Evolutionary conservation across 495 filamentous ascomycete genomes (phyloP), one percentile per base, ranked within the genome.

Genomic region (Acidiella bohemica): DNA sequence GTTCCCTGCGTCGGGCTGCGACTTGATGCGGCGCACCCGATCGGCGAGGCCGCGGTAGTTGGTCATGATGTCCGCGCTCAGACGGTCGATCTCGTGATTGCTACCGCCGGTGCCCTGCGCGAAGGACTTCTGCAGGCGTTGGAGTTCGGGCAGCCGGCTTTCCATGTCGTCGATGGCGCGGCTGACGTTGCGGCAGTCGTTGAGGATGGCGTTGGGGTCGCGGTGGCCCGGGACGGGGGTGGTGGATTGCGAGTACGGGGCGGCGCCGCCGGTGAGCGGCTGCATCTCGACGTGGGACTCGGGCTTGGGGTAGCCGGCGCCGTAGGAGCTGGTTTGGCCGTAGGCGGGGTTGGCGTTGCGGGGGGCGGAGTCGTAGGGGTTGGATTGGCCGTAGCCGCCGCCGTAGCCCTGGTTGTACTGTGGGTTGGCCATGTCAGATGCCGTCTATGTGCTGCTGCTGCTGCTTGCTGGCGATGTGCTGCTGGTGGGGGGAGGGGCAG

Each of bases 141-240:
- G 63, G 11, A 86, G 70, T 26, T 68, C 59, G 37, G 71, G 59
- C 26, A 84, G 70, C 41, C 72, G 72, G 39, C 51, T 61, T 55
- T 93, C 75, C 39, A 93, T 70, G 41, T 71, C 65, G 47, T 87
- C 75, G 47, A 95, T 81, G 25, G 73, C 80, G 35, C 70, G 67
- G 59, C 80, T 76, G 60, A 93, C 78, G 28, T 79, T 73, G 16
- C 71, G 67, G 64, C 84, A 84, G 55, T 92, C 80, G 60, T 90
- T 80, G 32, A 95, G 69, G 51, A 92, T 76, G 28, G 72, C 70
- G 52, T 78, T 84, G 17, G 81, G 74, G 51, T 60, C 54, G 36
- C 33, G 44, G 32, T 36, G 46, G 25, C 17, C 26, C 31, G 43
- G 42, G 42, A 17, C 11, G 24, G 36, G 35, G n/a, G 39, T 36